A percentile compares a stretch with the other conserved stretches of the same genome.
Conservation (phyloP, 2,329 filamentous ascomycete genomes). For the Penicillium psychrosexuale region DNA sequence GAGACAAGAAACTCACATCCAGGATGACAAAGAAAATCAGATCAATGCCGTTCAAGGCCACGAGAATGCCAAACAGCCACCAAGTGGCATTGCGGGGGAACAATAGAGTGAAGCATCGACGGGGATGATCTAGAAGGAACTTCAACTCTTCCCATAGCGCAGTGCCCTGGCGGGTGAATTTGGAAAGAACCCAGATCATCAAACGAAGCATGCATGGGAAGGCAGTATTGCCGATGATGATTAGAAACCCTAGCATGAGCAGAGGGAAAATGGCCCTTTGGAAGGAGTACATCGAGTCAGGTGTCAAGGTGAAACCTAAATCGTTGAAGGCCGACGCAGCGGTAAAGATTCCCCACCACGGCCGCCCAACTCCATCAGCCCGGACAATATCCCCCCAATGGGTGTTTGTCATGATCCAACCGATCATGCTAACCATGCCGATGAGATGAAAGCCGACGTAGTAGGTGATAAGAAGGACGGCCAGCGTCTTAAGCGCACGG, state of each 20-base stretch:
- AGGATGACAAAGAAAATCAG: slow-evolving; percentile 88
- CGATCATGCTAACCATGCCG: slow-evolving; percentile 68
- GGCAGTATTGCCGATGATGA: slow-evolving; percentile 91
- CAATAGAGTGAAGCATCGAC: slow-evolving; percentile 90
- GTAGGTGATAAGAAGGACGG: slow-evolving; percentile 72
- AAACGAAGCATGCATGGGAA: slow-evolving; percentile 94
- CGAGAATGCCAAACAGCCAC: slow-evolving; percentile 88
- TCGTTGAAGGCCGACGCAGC: slow-evolving; percentile 88
- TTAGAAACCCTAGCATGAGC: slow-evolving; percentile 76
- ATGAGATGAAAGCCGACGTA: slow-evolving; percentile 80
- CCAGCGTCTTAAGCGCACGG: slow-evolving; percentile 80
- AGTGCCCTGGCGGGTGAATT: slow-evolving; percentile 61
- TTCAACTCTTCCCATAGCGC: slow-evolving; percentile 83
- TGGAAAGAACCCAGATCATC: slow-evolving; percentile 78
- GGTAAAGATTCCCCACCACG: slow-evolving; percentile 93
- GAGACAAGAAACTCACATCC: slow-evolving; percentile 60
- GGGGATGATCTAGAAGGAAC: slow-evolving; percentile 89
- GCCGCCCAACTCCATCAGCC: slow-evolving; percentile 58
- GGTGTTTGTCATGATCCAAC: slow-evolving; percentile 70
- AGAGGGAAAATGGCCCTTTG: slow-evolving; percentile 71
- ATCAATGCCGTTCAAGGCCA: slow-evolving; percentile 79
- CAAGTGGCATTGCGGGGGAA: slow-evolving; percentile 89
- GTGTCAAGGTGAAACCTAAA: slow-evolving; percentile 86
- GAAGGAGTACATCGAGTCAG: slow-evolving; percentile 92
- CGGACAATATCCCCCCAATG: slow-evolving; percentile 66